These are phyloP conservation scores for Biancaea sappan DNA, from an alignment of 306 rosid genomes.

Conservation along the genomic window DNA sequence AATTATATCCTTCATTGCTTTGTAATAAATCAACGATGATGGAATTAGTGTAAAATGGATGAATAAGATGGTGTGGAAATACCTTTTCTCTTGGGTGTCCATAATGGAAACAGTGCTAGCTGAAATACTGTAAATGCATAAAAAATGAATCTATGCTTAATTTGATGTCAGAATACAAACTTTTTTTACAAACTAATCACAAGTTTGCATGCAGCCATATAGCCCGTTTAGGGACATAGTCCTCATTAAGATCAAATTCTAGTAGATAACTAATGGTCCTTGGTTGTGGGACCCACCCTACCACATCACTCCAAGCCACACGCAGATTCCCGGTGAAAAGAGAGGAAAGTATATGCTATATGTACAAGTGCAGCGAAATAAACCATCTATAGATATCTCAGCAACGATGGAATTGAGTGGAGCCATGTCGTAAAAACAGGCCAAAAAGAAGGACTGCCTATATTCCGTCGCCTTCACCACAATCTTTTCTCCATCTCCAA, in stretches of 20 bases:
- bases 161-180: neutral
- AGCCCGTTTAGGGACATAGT: neutral
- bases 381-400: conserved; percentile 12
- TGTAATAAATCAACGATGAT: no score
- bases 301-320: conserved; percentile 27
- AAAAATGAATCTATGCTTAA: conserved; percentile 22
- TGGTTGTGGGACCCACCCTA: neutral
- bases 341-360: neutral
- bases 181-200: neutral
- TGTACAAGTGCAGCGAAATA: conserved; percentile 18
- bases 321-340: conserved; percentile 3
- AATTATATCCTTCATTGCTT: no score
- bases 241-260: conserved; percentile 8
- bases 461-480: conserved; percentile 19
- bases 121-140: neutral
- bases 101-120: neutral
- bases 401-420: neutral
- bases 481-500: conserved; percentile 12
- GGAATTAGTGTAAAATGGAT: no score
- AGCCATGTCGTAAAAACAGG: conserved; percentile 13
- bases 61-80: neutral
- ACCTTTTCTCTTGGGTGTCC: neutral
- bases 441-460: conserved; percentile 2
- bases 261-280: neutral
- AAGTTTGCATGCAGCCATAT: neutral